Conservation (phyloP, 2,329 filamentous ascomycete genomes). For the Fusarium algeriense region DNA sequence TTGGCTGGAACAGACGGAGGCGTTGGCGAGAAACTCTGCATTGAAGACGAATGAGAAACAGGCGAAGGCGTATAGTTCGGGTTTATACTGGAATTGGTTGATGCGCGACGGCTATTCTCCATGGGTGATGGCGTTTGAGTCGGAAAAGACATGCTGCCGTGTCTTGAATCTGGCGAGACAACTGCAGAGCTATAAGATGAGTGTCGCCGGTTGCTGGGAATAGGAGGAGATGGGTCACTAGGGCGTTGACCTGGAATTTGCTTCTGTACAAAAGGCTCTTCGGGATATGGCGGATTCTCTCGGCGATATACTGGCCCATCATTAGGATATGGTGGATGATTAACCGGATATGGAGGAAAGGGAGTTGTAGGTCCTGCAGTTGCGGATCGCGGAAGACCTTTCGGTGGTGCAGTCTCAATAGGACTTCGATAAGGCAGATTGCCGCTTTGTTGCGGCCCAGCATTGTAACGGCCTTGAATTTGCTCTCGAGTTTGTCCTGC, state of each 20-base stretch:
- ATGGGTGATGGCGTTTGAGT: slow-evolving; percentile 49
- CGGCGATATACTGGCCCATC: slow-evolving; percentile 1
- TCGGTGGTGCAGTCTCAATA: slow-evolving; percentile 27
- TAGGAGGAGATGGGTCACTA: slow-evolving; percentile 3
- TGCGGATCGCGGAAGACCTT: slow-evolving; percentile 32
- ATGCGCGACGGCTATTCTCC: slow-evolving; percentile 40
- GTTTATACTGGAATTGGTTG: slow-evolving; percentile 34
- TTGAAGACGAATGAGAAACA: slow-evolving; percentile 38
- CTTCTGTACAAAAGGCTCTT: slow-evolving; percentile 22
- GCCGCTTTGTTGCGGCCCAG: slow-evolving; percentile 11
- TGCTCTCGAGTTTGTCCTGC: slow-evolving; percentile 15
- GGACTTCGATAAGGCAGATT: slow-evolving; percentile 33
- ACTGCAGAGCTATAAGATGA: slow-evolving; percentile 44
- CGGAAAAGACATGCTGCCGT: slow-evolving; percentile 45
- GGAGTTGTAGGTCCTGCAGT: slow-evolving; percentile 35
- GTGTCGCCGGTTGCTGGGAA: slow-evolving; percentile 38
- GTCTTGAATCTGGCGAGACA: slow-evolving; percentile 47
- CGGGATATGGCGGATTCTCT: slow-evolving; percentile 26
- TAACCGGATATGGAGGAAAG: slow-evolving; percentile 32
- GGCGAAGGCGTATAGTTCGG: slow-evolving; percentile 43
- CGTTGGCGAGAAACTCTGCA: slow-evolving; percentile 32
- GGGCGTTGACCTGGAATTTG: neutral
- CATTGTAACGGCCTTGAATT: neutral
- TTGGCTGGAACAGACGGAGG: slow-evolving; percentile 28
- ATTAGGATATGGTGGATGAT: slow-evolving; percentile 33